Evolutionary conservation across 2,329 filamentous ascomycete species (phyloP), one percentile per base, ranked within the genome.

Genomic region (Epichloe elymi): DNA sequence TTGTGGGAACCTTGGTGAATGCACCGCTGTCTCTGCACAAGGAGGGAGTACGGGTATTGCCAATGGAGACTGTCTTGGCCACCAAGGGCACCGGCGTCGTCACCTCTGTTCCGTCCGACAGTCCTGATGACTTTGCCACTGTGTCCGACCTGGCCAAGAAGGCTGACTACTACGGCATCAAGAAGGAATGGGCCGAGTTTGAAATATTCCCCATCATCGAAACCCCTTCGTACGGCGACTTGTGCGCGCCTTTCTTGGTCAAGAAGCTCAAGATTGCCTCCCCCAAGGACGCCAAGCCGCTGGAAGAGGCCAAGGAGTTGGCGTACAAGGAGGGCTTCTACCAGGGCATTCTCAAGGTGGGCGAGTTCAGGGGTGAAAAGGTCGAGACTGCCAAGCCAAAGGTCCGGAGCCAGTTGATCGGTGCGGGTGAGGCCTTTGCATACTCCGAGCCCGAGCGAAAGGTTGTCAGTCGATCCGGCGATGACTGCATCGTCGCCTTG

Each of bases 321-420:
- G 90, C 93, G 0, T 98, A 98, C 76, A 95, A 93, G 70, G 90
- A 96, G 64, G 93, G 90, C 15, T 97, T 88, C 74, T 98, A 98
- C 74, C 89, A 95, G 71, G 93, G 93, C 58, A 85, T 78, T 52
- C 87, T 98, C 82, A 74, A 89, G 56, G 78, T 88, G 54, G 93
- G 93, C 52, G 86, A 95, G 33, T 95, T 86, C 70, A 86, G 84
- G 66, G 93, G 91, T 48, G 80, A 91, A 68, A 79, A 86, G 58
- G 93, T 98, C 7, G 85, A 93, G 65, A 78, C 80, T 51, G 90
- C 86, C 36, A 96, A 96, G 72, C 82, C 85, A 56, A 86, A 94
- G 64, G 88, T 96, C 45, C 79, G 85, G 56, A 76, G 85, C 62
- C 76, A 86, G 60, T 75, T 97, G 54, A 79, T 95, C 54, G 82